A percentile compares a stretch with the other conserved stretches of the same genome.
Evolutionary conservation across 164 flowering plant species (phyloP).

Genomic region (Dillenia suffruticosa): DNA sequence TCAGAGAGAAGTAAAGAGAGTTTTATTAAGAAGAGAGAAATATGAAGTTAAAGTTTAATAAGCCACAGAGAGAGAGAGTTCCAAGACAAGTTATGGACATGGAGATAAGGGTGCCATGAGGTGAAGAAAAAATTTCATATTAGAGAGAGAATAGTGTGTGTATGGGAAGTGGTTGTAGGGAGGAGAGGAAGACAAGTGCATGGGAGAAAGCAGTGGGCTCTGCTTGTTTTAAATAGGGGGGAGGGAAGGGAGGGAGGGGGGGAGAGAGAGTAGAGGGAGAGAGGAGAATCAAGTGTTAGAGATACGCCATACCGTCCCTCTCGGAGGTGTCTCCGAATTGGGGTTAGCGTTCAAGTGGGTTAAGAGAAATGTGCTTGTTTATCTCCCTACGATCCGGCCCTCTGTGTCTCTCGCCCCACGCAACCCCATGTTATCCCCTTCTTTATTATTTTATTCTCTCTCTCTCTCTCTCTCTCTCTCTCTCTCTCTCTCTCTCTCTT

Average conservation of each 20-base stretch:
- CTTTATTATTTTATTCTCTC: neutral
- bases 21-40: neutral
- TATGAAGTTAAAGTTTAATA: neutral
- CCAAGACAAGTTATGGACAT: neutral
- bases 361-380: slow-evolving; percentile 25
- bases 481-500: neutral
- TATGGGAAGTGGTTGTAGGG: slow-evolving; percentile 17
- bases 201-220: slow-evolving; percentile 19
- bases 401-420: slow-evolving; percentile 32
- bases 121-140: slow-evolving; percentile 2
- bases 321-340: slow-evolving; percentile 21
- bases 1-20: neutral
- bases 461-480: slow-evolving; percentile 3
- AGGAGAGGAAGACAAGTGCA: slow-evolving; percentile 23
- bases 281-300: slow-evolving; percentile 11
- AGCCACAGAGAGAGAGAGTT: neutral
- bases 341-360: slow-evolving; percentile 28
- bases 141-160: slow-evolving; percentile 1
- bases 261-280: neutral
- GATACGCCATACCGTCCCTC: slow-evolving; percentile 40
- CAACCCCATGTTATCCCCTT: slow-evolving; percentile 41
- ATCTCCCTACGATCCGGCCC: slow-evolving; percentile 31
- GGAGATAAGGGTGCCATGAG: neutral
- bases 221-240: slow-evolving; percentile 13
- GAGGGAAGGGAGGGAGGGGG: slow-evolving; percentile 3